Base-by-base conservation (phyloP, 208 protist species). In the Paratrypanosoma confusum region DNA sequence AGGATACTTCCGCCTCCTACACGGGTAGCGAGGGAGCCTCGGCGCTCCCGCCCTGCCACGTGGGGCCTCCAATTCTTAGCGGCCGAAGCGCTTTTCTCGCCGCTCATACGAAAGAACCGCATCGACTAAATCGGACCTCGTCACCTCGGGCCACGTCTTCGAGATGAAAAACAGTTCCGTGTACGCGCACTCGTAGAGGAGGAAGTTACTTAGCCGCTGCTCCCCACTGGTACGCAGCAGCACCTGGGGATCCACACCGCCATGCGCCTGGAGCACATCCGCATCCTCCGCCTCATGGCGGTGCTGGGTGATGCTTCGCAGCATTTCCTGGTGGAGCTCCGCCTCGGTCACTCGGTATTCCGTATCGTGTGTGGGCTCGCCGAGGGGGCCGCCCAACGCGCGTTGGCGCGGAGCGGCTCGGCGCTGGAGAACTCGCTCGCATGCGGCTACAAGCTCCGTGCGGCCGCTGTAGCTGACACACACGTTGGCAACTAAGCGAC, bases 391-490 rank as follows among this genome's bases (percentile, higher is more conserved):
- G n/a, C n/a, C n/a, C n/a, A n/a, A n/a, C n/a, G n/a, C n/a, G n/a
- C n/a, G n/a, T n/a, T n/a, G n/a, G n/a, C n/a, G n/a, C n/a, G n/a
- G n/a, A n/a, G 29, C 29, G 11, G 29, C 29, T 10, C 5, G 39
- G 18, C 10, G 10, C 13, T 26, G 11, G 25, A 71, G 14, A 20
- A 88, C 31, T 4, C 69, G 67, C 21, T 87, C 75, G 50, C 66
- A 82, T 10, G 85, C 85, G 0, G 25, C 37, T 1, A 71, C 37
- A 8, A 94, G 39, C 44, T 91, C 81, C 16, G 66, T 63, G 35
- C 81, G 71, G 1, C 81, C 81, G 53, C 81, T 79, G 52, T 94
- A 94, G 50, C 85, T 91, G 13, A 94, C 76, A 43, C 81, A 94
- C 23, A 90, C 67, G 47, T 90, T 94, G 24, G 91, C 52, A 14